phyloP scores from a whole-genome alignment of 1,139 yeast species.

The Meyerozyma athensensis region DNA sequence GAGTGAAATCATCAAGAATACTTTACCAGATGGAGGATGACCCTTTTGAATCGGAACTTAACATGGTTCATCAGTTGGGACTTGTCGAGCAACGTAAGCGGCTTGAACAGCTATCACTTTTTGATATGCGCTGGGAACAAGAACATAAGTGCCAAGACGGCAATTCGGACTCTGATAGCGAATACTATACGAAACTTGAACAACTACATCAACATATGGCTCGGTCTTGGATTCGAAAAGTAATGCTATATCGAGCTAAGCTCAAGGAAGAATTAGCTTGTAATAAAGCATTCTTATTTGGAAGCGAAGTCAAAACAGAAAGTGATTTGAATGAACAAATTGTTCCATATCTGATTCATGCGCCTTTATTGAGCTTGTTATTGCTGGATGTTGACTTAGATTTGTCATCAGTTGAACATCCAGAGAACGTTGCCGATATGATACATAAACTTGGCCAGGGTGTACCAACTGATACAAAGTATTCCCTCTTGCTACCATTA shows the following conservation, averaged over 20 bases:
- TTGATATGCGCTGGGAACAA: conserved; percentile 30
- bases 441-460: conserved; percentile 77
- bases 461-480: conserved; percentile 64
- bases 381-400: conserved; percentile 55
- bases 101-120: conserved; percentile 50
- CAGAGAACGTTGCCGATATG: conserved; percentile 52
- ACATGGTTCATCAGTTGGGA: conserved; percentile 75
- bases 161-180: conserved; percentile 6
- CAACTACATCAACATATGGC: conserved; percentile 18
- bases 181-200: conserved; percentile 7
- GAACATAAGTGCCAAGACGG: conserved; percentile 8
- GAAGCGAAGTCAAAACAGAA: conserved; percentile 8
- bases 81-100: conserved; percentile 64
- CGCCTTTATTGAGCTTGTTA: conserved; percentile 60
- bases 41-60: conserved; percentile 77
- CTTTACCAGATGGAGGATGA: conserved; percentile 67
- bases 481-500: conserved; percentile 66
- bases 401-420: conserved; percentile 48
- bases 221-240: conserved; percentile 46
- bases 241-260: conserved; percentile 39
- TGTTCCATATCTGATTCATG: conserved; percentile 52
- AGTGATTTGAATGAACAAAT: conserved; percentile 44
- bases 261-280: conserved; percentile 43
- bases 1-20: conserved; percentile 44
- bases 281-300: conserved; percentile 48